Evolutionary conservation across 345 rosid genomes (phyloP).

Genomic region (Clarkia xantiana): DNA sequence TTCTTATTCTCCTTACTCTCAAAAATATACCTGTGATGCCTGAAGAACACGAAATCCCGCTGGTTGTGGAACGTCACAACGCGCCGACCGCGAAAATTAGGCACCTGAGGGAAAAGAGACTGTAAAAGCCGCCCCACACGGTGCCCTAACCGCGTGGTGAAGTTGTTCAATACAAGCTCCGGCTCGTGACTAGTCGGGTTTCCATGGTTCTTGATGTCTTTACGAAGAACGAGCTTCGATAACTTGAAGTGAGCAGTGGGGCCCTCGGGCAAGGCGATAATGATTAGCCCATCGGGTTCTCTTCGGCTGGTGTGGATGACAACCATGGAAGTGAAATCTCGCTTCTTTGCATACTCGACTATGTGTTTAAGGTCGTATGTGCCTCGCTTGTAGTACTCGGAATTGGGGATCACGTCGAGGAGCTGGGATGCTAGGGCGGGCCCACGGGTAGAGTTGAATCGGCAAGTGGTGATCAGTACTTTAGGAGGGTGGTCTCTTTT

Average conservation of each 20-base stretch:
- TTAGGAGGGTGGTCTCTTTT: constrained; percentile 45
- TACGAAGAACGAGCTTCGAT: constrained; percentile 65
- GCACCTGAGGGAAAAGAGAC: constrained; percentile 76
- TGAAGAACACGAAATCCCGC: constrained; percentile 81
- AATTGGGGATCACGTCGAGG: constrained; percentile 69
- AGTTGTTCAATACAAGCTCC: constrained; percentile 73
- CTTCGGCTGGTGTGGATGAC: constrained; percentile 83
- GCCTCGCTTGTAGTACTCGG: constrained; percentile 69
- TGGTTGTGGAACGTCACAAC: constrained; percentile 96
- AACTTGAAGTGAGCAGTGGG: constrained; percentile 97
- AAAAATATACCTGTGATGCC: constrained; percentile 92
- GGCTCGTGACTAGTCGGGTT: constrained; percentile 88
- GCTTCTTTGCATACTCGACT: constrained; percentile 68
- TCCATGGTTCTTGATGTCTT: constrained; percentile 93
- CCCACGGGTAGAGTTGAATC: constrained; percentile 81
- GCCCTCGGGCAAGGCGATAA: constrained; percentile 77
- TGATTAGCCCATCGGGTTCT: constrained; percentile 82
- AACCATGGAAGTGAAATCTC: constrained; percentile 65
- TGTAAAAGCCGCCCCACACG: constrained; percentile 85
- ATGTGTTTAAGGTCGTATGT: constrained; percentile 89
- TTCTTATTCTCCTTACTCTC: constrained; percentile 53
- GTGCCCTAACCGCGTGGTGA: constrained; percentile 82
- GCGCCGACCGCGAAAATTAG: constrained; percentile 72
- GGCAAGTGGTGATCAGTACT: constrained; percentile 78
- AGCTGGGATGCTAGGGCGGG: constrained; percentile 72